Evolutionary conservation across 805 yeast genomes (phyloP), one percentile per base, ranked within the genome.

Genomic region (Suhomyces pyralidae): DNA sequence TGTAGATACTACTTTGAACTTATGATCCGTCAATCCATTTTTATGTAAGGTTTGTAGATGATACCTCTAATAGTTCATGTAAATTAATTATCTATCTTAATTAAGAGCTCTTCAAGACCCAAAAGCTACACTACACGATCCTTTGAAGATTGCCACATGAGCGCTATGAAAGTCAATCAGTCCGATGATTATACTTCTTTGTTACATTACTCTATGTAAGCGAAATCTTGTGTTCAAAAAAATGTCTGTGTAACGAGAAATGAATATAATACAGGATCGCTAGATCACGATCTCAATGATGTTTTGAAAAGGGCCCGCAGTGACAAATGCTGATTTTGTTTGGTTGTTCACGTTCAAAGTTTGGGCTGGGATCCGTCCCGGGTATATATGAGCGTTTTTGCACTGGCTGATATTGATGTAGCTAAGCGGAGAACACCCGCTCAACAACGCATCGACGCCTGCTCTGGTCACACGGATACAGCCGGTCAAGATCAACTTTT

Each of bases 401-500:
- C 94, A 88, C 66, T 87, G 93, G 9, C 89, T 80, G 17, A 87
- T 75, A 60, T 86, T 82, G 58, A 88, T 68, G 53, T 72, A 73
- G 51, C 68, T 73, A 56, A 88, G 70, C 2, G 80, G 77, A 15
- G 77, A 70, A 46, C 82, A 78, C 40, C 86, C 85, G 40, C 83
- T 76, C 25, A 86, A 65, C 25, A 88, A 62, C 17, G 86, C 80
- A 68, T 87, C 90, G 26, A 87, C 83, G 14, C 94, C 93, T 8
- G 87, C 87, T 59, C 90, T 73, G 1, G 93, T 88, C 7, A 86
- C 92, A 56, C 92, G 73, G 9, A 86, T 77, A 68, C 94, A 88
- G 1, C 94, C 93, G 50, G 81, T 82, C 17, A 87, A 73, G 3
- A 71, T 69, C 49, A 88, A 69, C 20, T 69, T 63, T 50, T 78